These are phyloP conservation scores for Tricholoma furcatifolium DNA, from an alignment of 768 basidiomycete genomes.

Conservation along the genomic window DNA sequence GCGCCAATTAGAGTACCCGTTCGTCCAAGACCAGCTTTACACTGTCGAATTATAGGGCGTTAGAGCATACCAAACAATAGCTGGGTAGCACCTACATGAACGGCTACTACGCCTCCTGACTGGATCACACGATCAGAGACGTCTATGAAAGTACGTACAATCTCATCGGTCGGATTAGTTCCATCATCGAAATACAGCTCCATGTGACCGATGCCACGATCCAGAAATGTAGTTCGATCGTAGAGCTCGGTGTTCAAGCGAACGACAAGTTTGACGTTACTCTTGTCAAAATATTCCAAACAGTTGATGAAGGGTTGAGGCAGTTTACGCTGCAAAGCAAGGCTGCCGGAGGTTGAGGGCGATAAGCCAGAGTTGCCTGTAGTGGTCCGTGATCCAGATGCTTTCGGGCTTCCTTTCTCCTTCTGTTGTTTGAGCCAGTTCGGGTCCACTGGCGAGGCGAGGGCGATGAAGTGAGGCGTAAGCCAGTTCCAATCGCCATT, in stretches of 20 bases:
- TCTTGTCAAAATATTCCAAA: constrained; percentile 88
- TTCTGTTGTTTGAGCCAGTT: constrained; percentile 77
- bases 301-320: constrained; percentile 85
- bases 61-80: constrained; percentile 14
- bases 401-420: constrained; percentile 48
- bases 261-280: constrained; percentile 86
- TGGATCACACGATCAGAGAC: constrained; percentile 78
- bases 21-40: constrained; percentile 94
- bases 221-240: constrained; percentile 76
- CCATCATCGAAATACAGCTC: constrained; percentile 98
- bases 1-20: constrained; percentile 98
- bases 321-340: constrained; percentile 74
- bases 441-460: constrained; percentile 87
- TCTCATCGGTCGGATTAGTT: constrained; percentile 95
- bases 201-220: constrained; percentile 83
- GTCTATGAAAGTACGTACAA: constrained; percentile 89
- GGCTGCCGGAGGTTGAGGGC: constrained; percentile 36
- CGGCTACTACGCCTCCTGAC: constrained; percentile 77
- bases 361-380: constrained; percentile 17
- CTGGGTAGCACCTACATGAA: constrained; percentile 61
- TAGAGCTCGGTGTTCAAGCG: constrained; percentile 93
- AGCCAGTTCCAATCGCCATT: constrained; percentile 97
- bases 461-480: constrained; percentile 89
- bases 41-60: constrained; percentile 44
- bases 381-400: constrained; percentile 19